Conservation (phyloP, 2,329 filamentous ascomycete species). For the Aspergillus aculeatus region DNA sequence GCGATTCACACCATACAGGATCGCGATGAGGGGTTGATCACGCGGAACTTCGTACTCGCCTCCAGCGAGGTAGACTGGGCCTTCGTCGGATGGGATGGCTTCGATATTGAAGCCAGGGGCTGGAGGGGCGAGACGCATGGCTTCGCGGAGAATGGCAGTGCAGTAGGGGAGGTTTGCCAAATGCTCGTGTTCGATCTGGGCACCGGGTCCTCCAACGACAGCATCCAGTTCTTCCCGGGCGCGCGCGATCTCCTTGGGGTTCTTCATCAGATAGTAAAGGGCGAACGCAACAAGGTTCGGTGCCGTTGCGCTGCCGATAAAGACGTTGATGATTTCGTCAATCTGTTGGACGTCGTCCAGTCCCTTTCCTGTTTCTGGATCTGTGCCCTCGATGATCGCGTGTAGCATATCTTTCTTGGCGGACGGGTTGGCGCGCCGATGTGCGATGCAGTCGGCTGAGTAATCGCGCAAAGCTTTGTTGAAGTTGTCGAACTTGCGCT, state of each 20-base stretch:
- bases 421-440: constrained; percentile 54
- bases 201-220: constrained; percentile 23
- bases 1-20: constrained; percentile 59
- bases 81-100: constrained; percentile 46
- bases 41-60: constrained; percentile 62
- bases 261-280: constrained; percentile 64
- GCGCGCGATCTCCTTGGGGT: constrained; percentile 59
- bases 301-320: constrained; percentile 67
- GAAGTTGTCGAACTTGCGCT: constrained; percentile 54
- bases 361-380: constrained; percentile 60
- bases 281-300: constrained; percentile 65
- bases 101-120: constrained; percentile 59
- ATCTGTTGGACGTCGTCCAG: constrained; percentile 62
- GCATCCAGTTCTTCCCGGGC: constrained; percentile 67
- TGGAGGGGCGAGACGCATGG: constrained; percentile 61
- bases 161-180: constrained; percentile 66
- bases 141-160: constrained; percentile 64
- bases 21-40: constrained; percentile 51
- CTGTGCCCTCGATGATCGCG: constrained; percentile 58
- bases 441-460: constrained; percentile 57
- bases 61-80: constrained; percentile 50
- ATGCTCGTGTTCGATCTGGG: constrained; percentile 48
- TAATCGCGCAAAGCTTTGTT: constrained; percentile 57
- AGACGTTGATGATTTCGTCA: constrained; percentile 68
- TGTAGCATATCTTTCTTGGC: constrained; percentile 62